phyloP scores from a whole-genome alignment of 352 stramenopile species.

The Pythium guiyangense region DNA sequence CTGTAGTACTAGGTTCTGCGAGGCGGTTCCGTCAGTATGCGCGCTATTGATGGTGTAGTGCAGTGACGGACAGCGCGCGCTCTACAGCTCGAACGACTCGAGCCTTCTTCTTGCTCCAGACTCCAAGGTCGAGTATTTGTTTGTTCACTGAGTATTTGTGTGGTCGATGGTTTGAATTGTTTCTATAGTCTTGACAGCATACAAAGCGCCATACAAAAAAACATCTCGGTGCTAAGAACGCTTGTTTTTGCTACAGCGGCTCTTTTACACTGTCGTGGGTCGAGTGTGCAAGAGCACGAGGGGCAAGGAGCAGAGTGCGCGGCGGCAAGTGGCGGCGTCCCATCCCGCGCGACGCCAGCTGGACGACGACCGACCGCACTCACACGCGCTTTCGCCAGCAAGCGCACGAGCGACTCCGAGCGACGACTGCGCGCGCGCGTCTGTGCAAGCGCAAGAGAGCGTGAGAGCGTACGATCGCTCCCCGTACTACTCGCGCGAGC shows the following conservation, averaged over 20 bases:
- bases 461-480: not conserved
- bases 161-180: no score
- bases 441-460: not conserved
- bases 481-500: not conserved
- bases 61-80: no score
- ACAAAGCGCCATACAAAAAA: not conserved
- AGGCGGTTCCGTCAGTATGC: no score
- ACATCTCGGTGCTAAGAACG: not conserved
- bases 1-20: no score
- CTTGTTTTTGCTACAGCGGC: not conserved
- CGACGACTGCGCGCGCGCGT: no score
- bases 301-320: no score
- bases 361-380: not conserved
- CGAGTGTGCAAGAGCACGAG: no score
- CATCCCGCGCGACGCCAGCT: not conserved
- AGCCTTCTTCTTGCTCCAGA: no score
- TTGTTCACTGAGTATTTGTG: no score
- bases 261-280: not conserved
- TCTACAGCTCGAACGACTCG: no score
- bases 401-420: not conserved
- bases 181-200: not conserved
- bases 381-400: conserved; percentile 8
- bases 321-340: not conserved
- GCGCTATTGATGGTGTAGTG: no score
- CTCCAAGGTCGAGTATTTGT: no score